Evolutionary conservation across 169 alveolate species (phyloP), one percentile per base, ranked within the genome.

Genomic region (Cytauxzoon felis): DNA sequence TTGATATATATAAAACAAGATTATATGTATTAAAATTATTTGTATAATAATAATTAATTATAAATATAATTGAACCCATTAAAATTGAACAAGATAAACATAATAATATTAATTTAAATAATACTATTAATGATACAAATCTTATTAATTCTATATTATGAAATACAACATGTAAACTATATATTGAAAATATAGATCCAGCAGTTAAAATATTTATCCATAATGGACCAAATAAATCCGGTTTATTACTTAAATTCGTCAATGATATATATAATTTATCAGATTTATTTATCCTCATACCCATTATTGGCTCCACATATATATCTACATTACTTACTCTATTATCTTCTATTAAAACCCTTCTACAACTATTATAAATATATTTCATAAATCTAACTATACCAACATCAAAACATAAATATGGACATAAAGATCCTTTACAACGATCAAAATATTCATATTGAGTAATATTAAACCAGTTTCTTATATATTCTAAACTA

Each of bases 161-260:
- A 18, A 6, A 27, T 16, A 47, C 16, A 32, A 61, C 13, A 47
- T 50, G 33, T 7, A 71, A 7, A 9, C 61, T 48, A 21, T 51
- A 43, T 16, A 50, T 33, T 51, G 27, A 56, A 29, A 71, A 71
- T 30, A 71, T 23, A 23, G 66, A 64, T 0, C 73, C 69, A 9
- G 76, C 18, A 27, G 57, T 36, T 38, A 58, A 32, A 29, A 62
- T 21, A 32, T 62, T 71, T 5, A 71, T 71, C 82, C 82, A 71
- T 13, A 71, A 13, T 33, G 68, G 68, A 5, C 65, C 82, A 18
- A 51, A 71, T 9, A 71, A 45, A 34, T 71, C 82, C 16, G 82
- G 82, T 2, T 26, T 11, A 32, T 18, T 30, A 54, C 73, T 45
- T 50, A 71, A 61, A 32, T 36, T 38, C 23, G 71, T 56, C 54